Conservation (phyloP, 2,329 filamentous ascomycete species). For the Didymella segeticola region DNA sequence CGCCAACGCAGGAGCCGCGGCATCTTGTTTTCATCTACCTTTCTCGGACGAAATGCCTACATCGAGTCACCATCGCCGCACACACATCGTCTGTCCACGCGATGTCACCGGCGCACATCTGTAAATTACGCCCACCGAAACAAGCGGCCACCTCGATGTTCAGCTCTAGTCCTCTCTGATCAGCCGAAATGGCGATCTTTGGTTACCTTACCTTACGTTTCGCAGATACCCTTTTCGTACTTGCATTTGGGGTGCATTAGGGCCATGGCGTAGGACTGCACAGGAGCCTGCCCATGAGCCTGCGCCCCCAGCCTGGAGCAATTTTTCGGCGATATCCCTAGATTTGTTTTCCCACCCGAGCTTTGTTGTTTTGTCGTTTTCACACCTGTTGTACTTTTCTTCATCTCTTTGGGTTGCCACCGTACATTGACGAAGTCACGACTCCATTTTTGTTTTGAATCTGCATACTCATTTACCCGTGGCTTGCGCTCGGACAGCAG, state of each 20-base stretch:
- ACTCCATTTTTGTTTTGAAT: conserved; percentile 23
- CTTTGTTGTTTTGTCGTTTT: conserved; percentile 31
- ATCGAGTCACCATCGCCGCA: conserved; percentile 16
- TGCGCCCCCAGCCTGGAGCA: conserved; percentile 28
- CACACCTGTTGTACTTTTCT: conserved; percentile 18
- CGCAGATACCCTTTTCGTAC: conserved; percentile 36
- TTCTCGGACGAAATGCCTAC: conserved; percentile 12
- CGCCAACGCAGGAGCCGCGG: conserved; percentile 19
- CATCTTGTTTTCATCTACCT: conserved; percentile 17
- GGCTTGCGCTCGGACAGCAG: conserved; percentile 14
- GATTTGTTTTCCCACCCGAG: conserved; percentile 34
- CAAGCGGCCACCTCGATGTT: conserved; percentile 6
- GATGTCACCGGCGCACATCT: conserved; percentile 5
- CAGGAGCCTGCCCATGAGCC: conserved; percentile 13
- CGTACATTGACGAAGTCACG: conserved; percentile 29
- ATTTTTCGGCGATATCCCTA: conserved; percentile 40
- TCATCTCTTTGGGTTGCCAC: conserved; percentile 21
- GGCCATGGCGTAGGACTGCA: conserved; percentile 21
- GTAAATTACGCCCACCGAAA: background rate
- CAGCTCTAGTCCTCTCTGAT: conserved; percentile 15
- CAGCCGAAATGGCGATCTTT: conserved; percentile 21
- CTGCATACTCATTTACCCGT: conserved; percentile 22
- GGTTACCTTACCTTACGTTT: conserved; percentile 19
- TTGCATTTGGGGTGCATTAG: conserved; percentile 22
- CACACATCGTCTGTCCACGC: conserved; percentile 7